Evolutionary conservation across 2,329 filamentous ascomycete species (phyloP), one percentile per base, ranked within the genome.

Genomic region (Cladosporium sphaerospermum): DNA sequence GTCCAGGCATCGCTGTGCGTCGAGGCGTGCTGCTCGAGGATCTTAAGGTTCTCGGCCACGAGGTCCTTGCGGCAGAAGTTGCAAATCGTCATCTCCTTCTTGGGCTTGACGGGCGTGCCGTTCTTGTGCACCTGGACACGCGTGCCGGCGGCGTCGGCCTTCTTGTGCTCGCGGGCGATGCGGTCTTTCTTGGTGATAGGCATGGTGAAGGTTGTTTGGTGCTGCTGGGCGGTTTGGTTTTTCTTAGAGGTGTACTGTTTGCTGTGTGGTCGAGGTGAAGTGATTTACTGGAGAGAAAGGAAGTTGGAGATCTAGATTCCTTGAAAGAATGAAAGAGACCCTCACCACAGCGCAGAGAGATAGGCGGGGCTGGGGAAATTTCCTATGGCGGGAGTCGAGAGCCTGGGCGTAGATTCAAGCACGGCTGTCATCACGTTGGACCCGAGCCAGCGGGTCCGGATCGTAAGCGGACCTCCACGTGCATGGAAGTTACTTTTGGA

Each of bases 81-180:
- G 52, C 56, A 61, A 46, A 76, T 74, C 8, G 73, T 74, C 31
- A 72, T 78, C n/a, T 73, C 73, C 71, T 79, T 80, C 0, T 75
- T 71, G 0, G 76, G 54, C 70, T 81, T 81, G 57, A 78, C 76
- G 1, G 78, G 78, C 1, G 78, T 71, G 28, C 78, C 78, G 58
- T 81, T 80, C 14, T 77, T 65, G 67, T 80, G 79, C 56, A 80
- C 76, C 0, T 76, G 71, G 33, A 73, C 70, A 46, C 78, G 73
- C 51, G 78, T 81, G 55, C 78, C 78, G 31, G 76, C 78, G 28
- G 73, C 73, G 3, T 81, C 78, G 40, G 74, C 78, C 58, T 74
- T 77, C 63, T 79, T 77, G 69, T 81, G 78, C 67, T 81, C 78
- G 64, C 75, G 75, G 60, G 73, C 69, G 60, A 78, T 70, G 73